Evolutionary conservation across 306 rosid genomes (phyloP).

Genomic region (Hippophae gyantsensis): DNA sequence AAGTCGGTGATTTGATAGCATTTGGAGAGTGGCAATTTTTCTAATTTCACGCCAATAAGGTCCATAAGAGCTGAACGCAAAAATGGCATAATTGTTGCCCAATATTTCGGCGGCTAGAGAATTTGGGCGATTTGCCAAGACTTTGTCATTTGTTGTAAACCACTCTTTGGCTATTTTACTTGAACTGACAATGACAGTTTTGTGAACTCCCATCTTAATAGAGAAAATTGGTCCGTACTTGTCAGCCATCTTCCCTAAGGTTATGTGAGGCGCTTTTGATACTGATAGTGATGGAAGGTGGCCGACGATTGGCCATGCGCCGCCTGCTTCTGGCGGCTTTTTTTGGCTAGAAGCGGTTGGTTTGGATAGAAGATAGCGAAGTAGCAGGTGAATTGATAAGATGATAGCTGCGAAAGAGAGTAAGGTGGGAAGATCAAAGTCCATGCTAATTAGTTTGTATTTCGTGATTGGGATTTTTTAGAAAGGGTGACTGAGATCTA

Average conservation of each 20-base stretch:
- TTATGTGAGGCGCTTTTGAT: constrained; percentile 12
- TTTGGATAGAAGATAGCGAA: too few relatives aligned
- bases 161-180: constrained; percentile 13
- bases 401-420: too few relatives aligned
- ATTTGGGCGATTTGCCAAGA: constrained; percentile 17
- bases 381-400: too few relatives aligned
- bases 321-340: constrained; percentile 15
- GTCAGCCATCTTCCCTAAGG: constrained; percentile 25
- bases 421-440: too few relatives aligned
- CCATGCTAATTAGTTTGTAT: too few relatives aligned
- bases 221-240: constrained; percentile 26
- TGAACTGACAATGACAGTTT: constrained; percentile 11
- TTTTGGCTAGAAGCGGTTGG: neutral
- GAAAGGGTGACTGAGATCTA: too few relatives aligned
- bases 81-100: constrained; percentile 26
- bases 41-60: constrained; percentile 27
- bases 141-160: constrained; percentile 17
- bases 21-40: constrained; percentile 8
- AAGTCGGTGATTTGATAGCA: constrained; percentile 14
- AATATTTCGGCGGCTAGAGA: constrained; percentile 1
- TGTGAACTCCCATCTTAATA: constrained; percentile 7
- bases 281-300: constrained; percentile 13
- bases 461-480: too few relatives aligned
- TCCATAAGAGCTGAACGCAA: constrained; percentile 13
- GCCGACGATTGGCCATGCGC: constrained; percentile 20